Evolutionary conservation across 2,329 filamentous ascomycete genomes (phyloP).

Genomic region (Myriosclerotinia duriaeana): DNA sequence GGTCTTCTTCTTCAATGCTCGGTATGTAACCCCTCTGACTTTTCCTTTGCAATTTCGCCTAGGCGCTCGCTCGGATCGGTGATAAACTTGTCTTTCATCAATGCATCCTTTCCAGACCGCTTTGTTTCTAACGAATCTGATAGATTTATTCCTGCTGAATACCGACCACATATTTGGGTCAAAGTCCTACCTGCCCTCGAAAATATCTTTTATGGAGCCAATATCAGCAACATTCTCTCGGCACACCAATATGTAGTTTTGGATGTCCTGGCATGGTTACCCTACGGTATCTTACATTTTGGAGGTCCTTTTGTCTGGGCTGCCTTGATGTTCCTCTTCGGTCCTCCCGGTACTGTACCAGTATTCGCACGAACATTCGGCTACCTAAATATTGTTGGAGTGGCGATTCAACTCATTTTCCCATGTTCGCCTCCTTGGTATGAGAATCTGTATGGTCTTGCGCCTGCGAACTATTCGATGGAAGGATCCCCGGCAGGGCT

Average conservation of each 20-base stretch:
- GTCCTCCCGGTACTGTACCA: conserved; percentile 78
- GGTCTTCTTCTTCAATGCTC: conserved; percentile 72
- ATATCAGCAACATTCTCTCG: conserved; percentile 92
- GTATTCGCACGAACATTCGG: conserved; percentile 86
- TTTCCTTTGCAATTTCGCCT: background rate
- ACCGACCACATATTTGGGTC: conserved; percentile 92
- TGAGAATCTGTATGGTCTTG: conserved; percentile 86
- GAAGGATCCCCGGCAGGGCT: conserved; percentile 85
- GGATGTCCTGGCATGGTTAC: conserved; percentile 88
- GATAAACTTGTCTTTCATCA: conserved; percentile 23
- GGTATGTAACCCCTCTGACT: conserved; percentile 58
- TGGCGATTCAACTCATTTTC: conserved; percentile 84
- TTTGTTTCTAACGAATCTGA: conserved; percentile 18
- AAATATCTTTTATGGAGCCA: conserved; percentile 94
- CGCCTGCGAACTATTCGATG: conserved; percentile 90
- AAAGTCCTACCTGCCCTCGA: conserved; percentile 90
- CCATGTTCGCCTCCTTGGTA: conserved; percentile 97
- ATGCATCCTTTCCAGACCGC: conserved; percentile 16
- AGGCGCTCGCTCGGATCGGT: conserved; percentile 17
- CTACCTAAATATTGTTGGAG: conserved; percentile 86
- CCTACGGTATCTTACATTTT: conserved; percentile 90
- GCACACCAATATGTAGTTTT: conserved; percentile 81
- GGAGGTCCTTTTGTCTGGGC: conserved; percentile 80
- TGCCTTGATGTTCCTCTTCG: conserved; percentile 80
- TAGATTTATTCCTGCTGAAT: conserved; percentile 86